phyloP scores from a whole-genome alignment of 805 yeast species.

The Ogataea saltuana region DNA sequence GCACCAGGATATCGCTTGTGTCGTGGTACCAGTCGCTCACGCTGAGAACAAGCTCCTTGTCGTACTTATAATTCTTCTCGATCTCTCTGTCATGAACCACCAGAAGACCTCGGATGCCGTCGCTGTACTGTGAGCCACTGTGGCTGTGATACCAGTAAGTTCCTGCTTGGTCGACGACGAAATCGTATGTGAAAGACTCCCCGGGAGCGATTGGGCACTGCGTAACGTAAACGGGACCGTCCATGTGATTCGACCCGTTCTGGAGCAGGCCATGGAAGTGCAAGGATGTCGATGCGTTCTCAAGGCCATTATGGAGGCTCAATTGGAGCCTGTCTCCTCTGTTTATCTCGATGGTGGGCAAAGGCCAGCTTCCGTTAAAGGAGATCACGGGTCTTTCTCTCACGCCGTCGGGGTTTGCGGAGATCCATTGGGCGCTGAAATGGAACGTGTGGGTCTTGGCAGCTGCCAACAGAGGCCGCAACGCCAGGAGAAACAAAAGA shows the following conservation, averaged over 20 bases:
- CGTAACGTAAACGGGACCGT: slow-evolving; percentile 77
- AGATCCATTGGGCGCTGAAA: slow-evolving; percentile 58
- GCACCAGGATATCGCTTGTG: slow-evolving; percentile 46
- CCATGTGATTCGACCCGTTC: slow-evolving; percentile 62
- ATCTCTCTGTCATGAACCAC: slow-evolving; percentile 57
- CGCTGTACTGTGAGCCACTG: slow-evolving; percentile 74
- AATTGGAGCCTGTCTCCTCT: slow-evolving; percentile 64
- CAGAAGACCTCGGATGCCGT: slow-evolving; percentile 71
- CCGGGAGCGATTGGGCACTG: slow-evolving; percentile 80
- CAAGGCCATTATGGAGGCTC: slow-evolving; percentile 62
- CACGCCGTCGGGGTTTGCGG: slow-evolving; percentile 68
- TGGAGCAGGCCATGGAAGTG: slow-evolving; percentile 83
- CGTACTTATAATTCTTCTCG: slow-evolving; percentile 54
- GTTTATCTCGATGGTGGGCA: slow-evolving; percentile 64
- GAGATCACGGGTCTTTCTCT: slow-evolving; percentile 59
- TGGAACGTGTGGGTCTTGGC: slow-evolving; percentile 54
- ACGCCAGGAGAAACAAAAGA: slow-evolving; percentile 2
- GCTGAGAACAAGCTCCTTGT: slow-evolving; percentile 59
- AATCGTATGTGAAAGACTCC: slow-evolving; percentile 65
- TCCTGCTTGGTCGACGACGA: slow-evolving; percentile 71
- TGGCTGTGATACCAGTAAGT: slow-evolving; percentile 88
- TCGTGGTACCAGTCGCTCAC: slow-evolving; percentile 67
- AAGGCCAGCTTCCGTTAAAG: slow-evolving; percentile 71
- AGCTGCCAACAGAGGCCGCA: slow-evolving; percentile 10
- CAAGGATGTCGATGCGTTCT: slow-evolving; percentile 51